Evolutionary conservation across 805 yeast species (phyloP), one percentile per base, ranked within the genome.

Genomic region (Yamadazyma laniorum): DNA sequence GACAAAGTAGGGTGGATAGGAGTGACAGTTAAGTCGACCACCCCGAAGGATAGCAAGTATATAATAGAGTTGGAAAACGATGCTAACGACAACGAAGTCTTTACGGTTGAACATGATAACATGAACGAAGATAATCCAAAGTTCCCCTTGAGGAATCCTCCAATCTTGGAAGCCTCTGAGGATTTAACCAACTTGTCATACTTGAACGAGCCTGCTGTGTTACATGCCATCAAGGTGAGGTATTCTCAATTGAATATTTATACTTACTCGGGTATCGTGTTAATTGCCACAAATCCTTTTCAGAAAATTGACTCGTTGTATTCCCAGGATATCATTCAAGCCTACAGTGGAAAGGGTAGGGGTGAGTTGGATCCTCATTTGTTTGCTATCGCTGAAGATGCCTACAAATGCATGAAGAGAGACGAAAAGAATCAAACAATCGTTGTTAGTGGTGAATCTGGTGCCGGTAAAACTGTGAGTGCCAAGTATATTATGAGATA

Each of bases 401-500:
- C 98, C 5, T 90, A 89, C 60, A 75, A 96, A 53, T 83, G 95
- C 57, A 91, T 91, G 99, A 84, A 85, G 54, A 74, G 82, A 34
- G 95, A 88, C 52, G 70, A 77, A 28, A 74, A 79, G 51, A 90
- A 91, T 66, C 99, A 91, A 66, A 91, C 99, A 1, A 90, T 91
- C 46, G 96, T 91, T 13, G 98, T 91, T 13, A 80, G 90, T 51
- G 99, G 99, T 65, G 99, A 91, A 65, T 86, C 96, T 5, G 99
- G 99, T 63, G 98, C 99, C 19, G 99, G 99, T 62, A 93, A 91
- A 56, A 93, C 98, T 4, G 98, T 91, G 29, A 82, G 93, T 46
- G 99, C 99, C 27, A 91, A 91, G 60, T 91, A 86, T 62, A 91
- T 91, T 48, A 91, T 91, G 98, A 80, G 98, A 61, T 91, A 90